A percentile compares a stretch with the other conserved stretches of the same genome.
phyloP scores from a whole-genome alignment of 768 basidiomycete species.

The Lactifluus volemus region DNA sequence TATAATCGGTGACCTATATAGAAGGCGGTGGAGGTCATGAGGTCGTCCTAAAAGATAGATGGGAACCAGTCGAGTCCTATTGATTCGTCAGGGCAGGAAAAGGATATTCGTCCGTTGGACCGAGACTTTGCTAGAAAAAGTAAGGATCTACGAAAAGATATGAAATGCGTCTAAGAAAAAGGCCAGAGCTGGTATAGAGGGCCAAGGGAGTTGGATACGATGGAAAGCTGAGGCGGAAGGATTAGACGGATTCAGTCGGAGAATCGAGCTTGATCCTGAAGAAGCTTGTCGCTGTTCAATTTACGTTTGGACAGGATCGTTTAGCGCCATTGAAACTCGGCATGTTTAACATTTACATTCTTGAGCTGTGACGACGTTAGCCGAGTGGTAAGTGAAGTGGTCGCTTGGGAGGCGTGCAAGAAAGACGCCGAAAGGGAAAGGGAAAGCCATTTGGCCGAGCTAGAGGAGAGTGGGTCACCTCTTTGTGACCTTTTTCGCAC shows the following conservation, averaged over 20 bases:
- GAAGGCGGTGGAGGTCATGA: conserved; percentile 2
- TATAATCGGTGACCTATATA: not conserved
- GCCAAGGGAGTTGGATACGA: not conserved
- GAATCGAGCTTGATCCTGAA: conserved; percentile 2
- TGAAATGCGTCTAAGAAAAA: not conserved
- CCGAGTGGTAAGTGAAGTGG: not conserved
- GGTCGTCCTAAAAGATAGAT: not conserved
- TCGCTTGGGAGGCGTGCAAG: not conserved
- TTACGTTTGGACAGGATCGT: not conserved
- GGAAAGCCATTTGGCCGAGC: not conserved
- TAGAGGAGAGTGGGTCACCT: too few species aligned
- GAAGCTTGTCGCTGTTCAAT: not conserved
- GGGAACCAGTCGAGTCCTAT: not conserved
- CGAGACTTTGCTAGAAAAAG: not conserved
- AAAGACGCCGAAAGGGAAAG: not conserved
- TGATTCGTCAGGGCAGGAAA: not conserved
- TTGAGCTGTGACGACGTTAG: not conserved
- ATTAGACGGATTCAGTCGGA: conserved; percentile 8
- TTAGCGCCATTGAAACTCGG: not conserved
- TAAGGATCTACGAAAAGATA: not conserved
- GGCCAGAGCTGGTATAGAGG: not conserved
- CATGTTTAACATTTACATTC: not conserved
- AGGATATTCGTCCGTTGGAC: not conserved
- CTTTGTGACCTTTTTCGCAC: conserved; percentile 14
- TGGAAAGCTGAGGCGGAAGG: not conserved